Percentiles rank a stretch among this genome's conserved stretches.
phyloP scores from a whole-genome alignment of 2,329 filamentous ascomycete genomes.

The Calonectria pseudoreteaudii region DNA sequence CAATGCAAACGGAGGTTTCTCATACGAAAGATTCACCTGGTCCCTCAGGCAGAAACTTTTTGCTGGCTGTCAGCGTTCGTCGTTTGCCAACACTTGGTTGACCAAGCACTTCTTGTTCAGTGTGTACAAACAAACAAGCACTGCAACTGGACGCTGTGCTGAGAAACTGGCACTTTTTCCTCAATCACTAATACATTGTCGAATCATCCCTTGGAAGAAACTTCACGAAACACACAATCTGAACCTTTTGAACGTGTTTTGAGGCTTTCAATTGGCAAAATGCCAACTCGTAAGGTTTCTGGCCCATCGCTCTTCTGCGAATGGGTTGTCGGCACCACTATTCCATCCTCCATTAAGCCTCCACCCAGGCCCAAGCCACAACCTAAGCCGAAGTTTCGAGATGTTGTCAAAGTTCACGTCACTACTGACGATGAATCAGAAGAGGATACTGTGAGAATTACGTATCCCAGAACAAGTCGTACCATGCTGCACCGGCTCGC shows the following conservation, averaged over 20 bases:
- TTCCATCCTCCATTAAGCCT: slow-evolving; percentile 45
- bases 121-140: neutral
- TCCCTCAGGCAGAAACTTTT: neutral
- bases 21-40: neutral
- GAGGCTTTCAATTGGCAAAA: slow-evolving; percentile 5
- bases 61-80: neutral
- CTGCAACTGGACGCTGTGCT: neutral
- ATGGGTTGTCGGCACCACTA: slow-evolving; percentile 54
- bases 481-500: neutral
- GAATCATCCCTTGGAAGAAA: neutral
- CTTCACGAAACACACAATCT: neutral
- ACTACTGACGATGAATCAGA: slow-evolving; percentile 65
- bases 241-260: too few species aligned
- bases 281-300: slow-evolving; percentile 33
- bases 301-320: slow-evolving; percentile 51
- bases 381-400: slow-evolving; percentile 36
- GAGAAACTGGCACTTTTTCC: neutral
- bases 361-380: slow-evolving; percentile 36
- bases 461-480: slow-evolving; percentile 57
- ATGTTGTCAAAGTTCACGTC: slow-evolving; percentile 55
- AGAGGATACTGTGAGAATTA: slow-evolving; percentile 60
- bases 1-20: neutral
- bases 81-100: neutral
- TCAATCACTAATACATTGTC: neutral
- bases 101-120: neutral